Percentiles rank a stretch among this genome's conserved stretches.
These are phyloP conservation scores for Paspalum notatum DNA, from an alignment of 176 grass and related monocot genomes.

Conservation along the genomic window DNA sequence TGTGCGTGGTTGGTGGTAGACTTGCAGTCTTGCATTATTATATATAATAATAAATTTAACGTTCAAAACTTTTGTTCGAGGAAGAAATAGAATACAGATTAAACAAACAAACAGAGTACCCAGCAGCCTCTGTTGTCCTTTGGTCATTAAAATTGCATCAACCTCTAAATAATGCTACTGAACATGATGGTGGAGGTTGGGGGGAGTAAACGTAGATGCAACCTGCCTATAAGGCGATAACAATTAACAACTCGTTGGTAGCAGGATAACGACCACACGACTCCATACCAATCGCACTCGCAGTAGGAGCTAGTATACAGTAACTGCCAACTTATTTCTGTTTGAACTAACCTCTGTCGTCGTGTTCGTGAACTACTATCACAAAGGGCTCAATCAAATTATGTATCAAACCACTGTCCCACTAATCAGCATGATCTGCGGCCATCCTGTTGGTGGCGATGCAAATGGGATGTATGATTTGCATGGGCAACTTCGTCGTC, in stretches of 20 bases:
- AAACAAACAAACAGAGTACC: not conserved
- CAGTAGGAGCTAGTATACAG: not conserved
- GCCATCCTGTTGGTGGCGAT: not conserved
- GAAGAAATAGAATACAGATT: not conserved
- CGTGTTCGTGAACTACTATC: conserved; percentile 3
- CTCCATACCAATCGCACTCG: not conserved
- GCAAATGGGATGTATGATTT: conserved; percentile 3
- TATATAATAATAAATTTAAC: no score
- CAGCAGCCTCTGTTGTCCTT: not conserved
- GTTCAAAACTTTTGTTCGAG: not conserved
- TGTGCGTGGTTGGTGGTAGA: no score
- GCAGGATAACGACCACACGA: not conserved
- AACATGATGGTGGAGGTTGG: not conserved
- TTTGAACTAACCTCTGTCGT: conserved; percentile 18
- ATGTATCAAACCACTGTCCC: not conserved
- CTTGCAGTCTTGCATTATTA: no score
- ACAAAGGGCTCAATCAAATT: not conserved
- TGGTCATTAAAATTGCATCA: conserved; percentile 1
- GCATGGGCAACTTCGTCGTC: not conserved
- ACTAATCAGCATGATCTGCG: not conserved
- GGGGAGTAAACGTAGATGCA: not conserved
- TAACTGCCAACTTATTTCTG: not conserved
- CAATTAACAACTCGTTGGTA: not conserved
- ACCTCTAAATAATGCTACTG: not conserved
- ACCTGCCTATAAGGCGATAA: not conserved